Conservation (phyloP, 768 basidiomycete species). For the Pleurotus giganteus region DNA sequence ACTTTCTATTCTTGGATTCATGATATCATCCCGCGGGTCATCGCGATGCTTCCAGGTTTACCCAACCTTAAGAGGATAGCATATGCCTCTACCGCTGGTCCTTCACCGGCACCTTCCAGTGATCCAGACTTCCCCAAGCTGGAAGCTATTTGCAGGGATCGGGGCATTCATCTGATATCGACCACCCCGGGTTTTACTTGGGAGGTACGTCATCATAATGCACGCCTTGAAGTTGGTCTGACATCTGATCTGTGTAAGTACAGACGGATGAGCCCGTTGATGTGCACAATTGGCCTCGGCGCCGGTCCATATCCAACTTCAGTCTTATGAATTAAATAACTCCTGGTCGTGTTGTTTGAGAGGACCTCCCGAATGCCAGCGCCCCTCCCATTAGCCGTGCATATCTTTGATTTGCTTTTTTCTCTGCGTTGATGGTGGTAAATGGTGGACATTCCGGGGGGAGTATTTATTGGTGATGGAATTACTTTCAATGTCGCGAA, state of each 20-base stretch:
- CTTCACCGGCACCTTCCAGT: constrained; percentile 8
- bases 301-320: constrained; percentile 33
- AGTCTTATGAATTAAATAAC: constrained; percentile 25
- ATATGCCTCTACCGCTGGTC: constrained; percentile 27
- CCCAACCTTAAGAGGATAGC: constrained; percentile 33
- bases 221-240: neutral
- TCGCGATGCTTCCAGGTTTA: constrained; percentile 26
- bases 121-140: constrained; percentile 23
- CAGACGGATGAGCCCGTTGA: constrained; percentile 33
- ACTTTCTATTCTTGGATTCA: constrained; percentile 22
- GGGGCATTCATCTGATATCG: constrained; percentile 22
- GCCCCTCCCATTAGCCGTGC: too few relatives aligned
- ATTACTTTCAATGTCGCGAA: too few relatives aligned
- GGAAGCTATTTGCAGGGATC: constrained; percentile 24
- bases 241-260: constrained; percentile 12
- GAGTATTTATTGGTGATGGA: too few relatives aligned
- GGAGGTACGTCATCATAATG: constrained; percentile 30
- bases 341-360: too few relatives aligned
- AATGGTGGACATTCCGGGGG: too few relatives aligned
- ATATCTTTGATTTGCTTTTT: too few relatives aligned
- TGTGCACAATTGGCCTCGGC: constrained; percentile 29
- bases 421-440: too few relatives aligned
- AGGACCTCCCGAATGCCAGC: too few relatives aligned
- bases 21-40: constrained; percentile 21
- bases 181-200: constrained; percentile 26